Percentiles rank a stretch among this genome's conserved stretches.
phyloP scores from a whole-genome alignment of 352 stramenopile genomes.

The Globisporangium acanthophoron region DNA sequence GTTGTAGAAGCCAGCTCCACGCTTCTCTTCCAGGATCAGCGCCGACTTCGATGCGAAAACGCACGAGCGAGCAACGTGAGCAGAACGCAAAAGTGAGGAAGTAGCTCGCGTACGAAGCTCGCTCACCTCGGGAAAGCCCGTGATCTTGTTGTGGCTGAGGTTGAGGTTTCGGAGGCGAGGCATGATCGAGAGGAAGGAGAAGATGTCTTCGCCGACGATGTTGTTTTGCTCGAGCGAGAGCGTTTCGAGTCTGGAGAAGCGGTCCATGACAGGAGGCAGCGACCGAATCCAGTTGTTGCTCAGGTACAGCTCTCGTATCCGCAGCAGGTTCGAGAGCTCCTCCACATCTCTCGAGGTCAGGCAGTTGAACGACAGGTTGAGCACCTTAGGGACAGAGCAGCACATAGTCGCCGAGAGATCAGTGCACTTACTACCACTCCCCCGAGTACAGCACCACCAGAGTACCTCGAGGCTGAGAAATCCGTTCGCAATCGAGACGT shows the following conservation, averaged over 20 bases:
- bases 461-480: conserved; percentile 63
- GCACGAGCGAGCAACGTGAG: neutral
- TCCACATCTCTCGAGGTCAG: conserved; percentile 53
- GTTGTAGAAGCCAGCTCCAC: conserved; percentile 52
- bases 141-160: conserved; percentile 77
- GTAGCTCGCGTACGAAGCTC: neutral
- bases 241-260: conserved; percentile 67
- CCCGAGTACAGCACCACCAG: neutral
- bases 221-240: conserved; percentile 78
- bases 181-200: conserved; percentile 60
- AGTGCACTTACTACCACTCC: neutral
- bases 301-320: conserved; percentile 74
- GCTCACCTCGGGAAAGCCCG: conserved; percentile 55
- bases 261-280: conserved; percentile 70
- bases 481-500: conserved; percentile 36
- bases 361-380: conserved; percentile 82
- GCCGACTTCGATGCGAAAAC: conserved; percentile 20
- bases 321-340: conserved; percentile 63
- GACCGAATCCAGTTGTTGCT: conserved; percentile 66
- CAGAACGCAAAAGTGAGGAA: neutral
- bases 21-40: conserved; percentile 51
- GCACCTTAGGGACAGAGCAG: conserved; percentile 23
- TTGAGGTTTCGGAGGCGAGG: conserved; percentile 69
- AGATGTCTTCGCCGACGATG: conserved; percentile 57
- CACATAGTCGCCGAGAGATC: neutral